phyloP scores from a whole-genome alignment of 768 basidiomycete species.

The Termitomyces sp. region DNA sequence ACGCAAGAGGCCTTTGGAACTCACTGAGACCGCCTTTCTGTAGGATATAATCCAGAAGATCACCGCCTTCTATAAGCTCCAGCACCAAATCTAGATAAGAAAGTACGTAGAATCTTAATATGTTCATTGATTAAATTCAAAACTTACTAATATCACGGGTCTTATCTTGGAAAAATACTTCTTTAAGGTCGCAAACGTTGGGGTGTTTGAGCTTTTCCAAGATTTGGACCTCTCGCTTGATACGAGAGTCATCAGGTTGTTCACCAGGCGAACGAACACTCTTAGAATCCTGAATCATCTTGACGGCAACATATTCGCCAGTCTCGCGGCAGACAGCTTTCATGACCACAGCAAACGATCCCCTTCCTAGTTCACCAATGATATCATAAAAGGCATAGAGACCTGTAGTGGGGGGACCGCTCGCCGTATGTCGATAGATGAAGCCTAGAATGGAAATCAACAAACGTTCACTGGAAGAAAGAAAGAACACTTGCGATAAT shows the following conservation, averaged over 20 bases:
- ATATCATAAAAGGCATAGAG: conserved; percentile 68
- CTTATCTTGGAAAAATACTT: conserved; percentile 64
- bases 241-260: conserved; percentile 26
- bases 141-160: conserved; percentile 54
- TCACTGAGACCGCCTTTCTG: conserved; percentile 56
- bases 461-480: background rate
- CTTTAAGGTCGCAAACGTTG: conserved; percentile 78
- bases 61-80: conserved; percentile 85
- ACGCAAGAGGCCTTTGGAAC: conserved; percentile 15
- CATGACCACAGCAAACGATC: conserved; percentile 88
- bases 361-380: conserved; percentile 74
- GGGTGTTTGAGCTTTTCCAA: conserved; percentile 73
- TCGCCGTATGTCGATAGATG: conserved; percentile 65
- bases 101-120: background rate
- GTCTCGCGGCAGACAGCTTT: conserved; percentile 72
- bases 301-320: conserved; percentile 80
- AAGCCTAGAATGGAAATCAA: conserved; percentile 43
- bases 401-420: conserved; percentile 43
- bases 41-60: conserved; percentile 80
- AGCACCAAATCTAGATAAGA: conserved; percentile 65
- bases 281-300: conserved; percentile 68
- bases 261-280: conserved; percentile 28
- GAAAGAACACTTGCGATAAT: conserved; percentile 58
- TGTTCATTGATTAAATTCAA: background rate
- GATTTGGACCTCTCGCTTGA: conserved; percentile 76